Conservation (phyloP, 257 asterid genomes). For the Gentiana macrophylla region DNA sequence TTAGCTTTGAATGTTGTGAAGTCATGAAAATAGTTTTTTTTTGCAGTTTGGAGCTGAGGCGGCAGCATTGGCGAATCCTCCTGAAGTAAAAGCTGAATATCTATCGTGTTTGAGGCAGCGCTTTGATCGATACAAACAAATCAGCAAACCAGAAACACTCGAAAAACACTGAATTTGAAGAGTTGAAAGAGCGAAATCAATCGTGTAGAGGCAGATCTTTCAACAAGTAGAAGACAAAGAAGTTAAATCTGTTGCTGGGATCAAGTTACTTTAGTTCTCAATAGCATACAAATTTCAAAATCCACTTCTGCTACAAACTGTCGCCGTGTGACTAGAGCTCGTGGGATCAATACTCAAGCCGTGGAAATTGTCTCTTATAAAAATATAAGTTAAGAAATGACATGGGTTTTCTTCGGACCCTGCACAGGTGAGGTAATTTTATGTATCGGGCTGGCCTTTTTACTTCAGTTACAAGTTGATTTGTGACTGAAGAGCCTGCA, state of each 20-base stretch:
- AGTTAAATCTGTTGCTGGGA: neutral
- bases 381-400: no score
- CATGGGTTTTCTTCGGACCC: no score
- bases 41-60: constrained; percentile 46
- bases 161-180: constrained; percentile 13
- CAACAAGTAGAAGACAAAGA: constrained; percentile 8
- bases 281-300: constrained; percentile 2
- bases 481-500: no score
- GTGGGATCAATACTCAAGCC: no score
- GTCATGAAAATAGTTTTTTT: neutral
- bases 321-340: no score
- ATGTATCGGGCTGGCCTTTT: no score
- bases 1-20: neutral
- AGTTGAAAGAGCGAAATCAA: constrained; percentile 44
- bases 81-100: constrained; percentile 58
- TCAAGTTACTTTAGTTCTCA: neutral
- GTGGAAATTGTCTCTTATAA: no score
- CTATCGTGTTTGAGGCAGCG: constrained; percentile 44
- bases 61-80: constrained; percentile 21
- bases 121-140: constrained; percentile 21
- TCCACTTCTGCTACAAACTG: no score
- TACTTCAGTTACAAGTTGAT: no score
- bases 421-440: no score
- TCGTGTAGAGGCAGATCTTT: constrained; percentile 35
- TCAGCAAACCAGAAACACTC: constrained; percentile 10